phyloP scores from a whole-genome alignment of 1,284 basidiomycete species.

The Cutaneotrichosporon arboriforme region DNA sequence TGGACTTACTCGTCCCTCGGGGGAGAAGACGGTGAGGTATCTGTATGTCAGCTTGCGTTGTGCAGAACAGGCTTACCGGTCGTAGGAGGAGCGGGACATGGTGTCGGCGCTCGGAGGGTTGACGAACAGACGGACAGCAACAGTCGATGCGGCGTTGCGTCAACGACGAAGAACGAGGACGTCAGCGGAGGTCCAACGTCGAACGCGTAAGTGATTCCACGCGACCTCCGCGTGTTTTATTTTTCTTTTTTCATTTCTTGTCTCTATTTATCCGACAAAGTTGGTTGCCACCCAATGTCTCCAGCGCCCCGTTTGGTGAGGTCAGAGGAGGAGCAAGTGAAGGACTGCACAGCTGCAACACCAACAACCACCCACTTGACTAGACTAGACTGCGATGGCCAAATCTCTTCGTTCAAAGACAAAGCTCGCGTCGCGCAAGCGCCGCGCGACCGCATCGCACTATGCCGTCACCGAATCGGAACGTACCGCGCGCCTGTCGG shows the following conservation, averaged over 20 bases:
- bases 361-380: not conserved
- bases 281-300: slow-evolving; percentile 1
- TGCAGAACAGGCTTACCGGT: slow-evolving; percentile 30
- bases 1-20: slow-evolving; percentile 48
- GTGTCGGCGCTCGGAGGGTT: not conserved
- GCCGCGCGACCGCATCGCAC: slow-evolving; percentile 75
- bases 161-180: slow-evolving; percentile 3
- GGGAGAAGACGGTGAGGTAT: slow-evolving; percentile 52
- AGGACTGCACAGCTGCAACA: not conserved
- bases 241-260: slow-evolving; percentile 1
- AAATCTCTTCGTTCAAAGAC: slow-evolving; percentile 87
- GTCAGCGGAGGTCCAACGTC: slow-evolving; percentile 3
- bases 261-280: slow-evolving; percentile 5
- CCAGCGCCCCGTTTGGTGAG: not conserved
- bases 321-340: too few relatives aligned
- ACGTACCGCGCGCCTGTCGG: slow-evolving; percentile 67
- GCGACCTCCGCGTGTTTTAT: slow-evolving; percentile 1
- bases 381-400: slow-evolving; percentile 66
- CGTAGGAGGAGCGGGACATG: slow-evolving; percentile 48
- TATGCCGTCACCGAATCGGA: slow-evolving; percentile 82
- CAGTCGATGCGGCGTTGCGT: too few relatives aligned
- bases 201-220: slow-evolving; percentile 1
- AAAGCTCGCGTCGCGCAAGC: slow-evolving; percentile 75
- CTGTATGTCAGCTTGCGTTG: slow-evolving; percentile 27
- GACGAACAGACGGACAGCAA: not conserved